phyloP scores from a whole-genome alignment of 208 protist genomes.

The Phytomonas sp. region DNA sequence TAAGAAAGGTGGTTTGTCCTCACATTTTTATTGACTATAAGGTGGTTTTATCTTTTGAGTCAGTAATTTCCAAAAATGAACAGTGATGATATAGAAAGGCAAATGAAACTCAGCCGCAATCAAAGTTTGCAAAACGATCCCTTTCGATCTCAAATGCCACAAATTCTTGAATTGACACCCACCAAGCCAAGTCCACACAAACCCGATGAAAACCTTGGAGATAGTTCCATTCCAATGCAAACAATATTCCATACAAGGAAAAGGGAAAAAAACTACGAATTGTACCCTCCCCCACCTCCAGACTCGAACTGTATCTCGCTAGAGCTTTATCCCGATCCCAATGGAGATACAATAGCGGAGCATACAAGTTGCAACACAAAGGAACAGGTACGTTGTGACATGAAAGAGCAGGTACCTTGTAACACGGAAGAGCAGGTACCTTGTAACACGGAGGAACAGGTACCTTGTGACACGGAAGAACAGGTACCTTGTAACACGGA shows the following conservation, averaged over 20 bases:
- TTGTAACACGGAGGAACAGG: constrained; percentile 52
- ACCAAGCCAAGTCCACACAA: neutral
- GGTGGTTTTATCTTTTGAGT: neutral
- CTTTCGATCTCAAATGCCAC: neutral
- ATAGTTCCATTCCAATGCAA: neutral
- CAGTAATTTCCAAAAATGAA: constrained; percentile 6
- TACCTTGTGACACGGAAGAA: constrained; percentile 35
- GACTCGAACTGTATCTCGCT: constrained; percentile 22
- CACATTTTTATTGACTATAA: neutral
- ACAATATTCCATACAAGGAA: neutral
- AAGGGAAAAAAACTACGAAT: neutral
- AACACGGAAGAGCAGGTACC: constrained; percentile 56
- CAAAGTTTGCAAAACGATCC: constrained; percentile 8
- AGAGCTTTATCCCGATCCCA: constrained; percentile 32
- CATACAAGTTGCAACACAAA: constrained; percentile 20
- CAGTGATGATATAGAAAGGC: constrained; percentile 52
- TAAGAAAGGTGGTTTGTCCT: constrained; percentile 3
- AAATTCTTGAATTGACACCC: neutral
- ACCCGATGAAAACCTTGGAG: neutral
- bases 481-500: constrained; percentile 27
- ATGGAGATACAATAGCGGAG: constrained; percentile 34
- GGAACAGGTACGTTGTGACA: constrained; percentile 18
- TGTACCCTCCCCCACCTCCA: neutral
- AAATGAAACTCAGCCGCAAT: constrained; percentile 51
- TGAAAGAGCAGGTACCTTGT: constrained; percentile 15